Evolutionary conservation across 306 rosid species (phyloP).

Genomic region (Dicorynia guianensis): DNA sequence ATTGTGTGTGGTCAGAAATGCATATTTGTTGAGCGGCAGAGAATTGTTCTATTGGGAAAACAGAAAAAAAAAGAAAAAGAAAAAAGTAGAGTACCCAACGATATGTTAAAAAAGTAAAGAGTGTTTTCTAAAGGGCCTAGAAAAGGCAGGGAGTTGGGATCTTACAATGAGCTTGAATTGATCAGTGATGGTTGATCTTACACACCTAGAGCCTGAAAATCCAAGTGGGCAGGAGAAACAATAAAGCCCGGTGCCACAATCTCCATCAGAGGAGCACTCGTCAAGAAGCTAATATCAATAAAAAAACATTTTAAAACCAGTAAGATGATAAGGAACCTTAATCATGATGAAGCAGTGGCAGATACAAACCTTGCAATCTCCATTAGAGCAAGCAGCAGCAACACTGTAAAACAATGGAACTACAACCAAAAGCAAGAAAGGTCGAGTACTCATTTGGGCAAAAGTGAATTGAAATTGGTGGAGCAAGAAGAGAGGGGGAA

Average conservation of each 20-base stretch:
- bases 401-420: constrained; percentile 40
- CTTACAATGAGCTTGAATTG: neutral
- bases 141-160: neutral
- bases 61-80: too few species aligned
- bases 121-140: too few species aligned
- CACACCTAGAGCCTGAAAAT: neutral
- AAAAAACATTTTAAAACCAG: neutral
- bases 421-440: constrained; percentile 37
- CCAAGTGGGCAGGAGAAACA: neutral
- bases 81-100: too few species aligned
- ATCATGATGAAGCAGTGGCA: neutral
- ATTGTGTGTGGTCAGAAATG: constrained; percentile 57
- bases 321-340: neutral
- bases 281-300: constrained; percentile 57
- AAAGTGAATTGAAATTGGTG: neutral
- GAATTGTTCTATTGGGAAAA: constrained; percentile 37
- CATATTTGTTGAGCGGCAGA: constrained; percentile 52
- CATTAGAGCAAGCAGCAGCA: constrained; percentile 63
- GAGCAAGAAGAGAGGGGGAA: neutral
- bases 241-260: constrained; percentile 61
- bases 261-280: constrained; percentile 69
- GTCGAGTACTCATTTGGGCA: constrained; percentile 48
- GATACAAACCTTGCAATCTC: constrained; percentile 64
- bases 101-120: too few species aligned
- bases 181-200: neutral